These are phyloP conservation scores for Gossypium trilobum DNA, from an alignment of 441 rosid genomes.

Conservation along the genomic window DNA sequence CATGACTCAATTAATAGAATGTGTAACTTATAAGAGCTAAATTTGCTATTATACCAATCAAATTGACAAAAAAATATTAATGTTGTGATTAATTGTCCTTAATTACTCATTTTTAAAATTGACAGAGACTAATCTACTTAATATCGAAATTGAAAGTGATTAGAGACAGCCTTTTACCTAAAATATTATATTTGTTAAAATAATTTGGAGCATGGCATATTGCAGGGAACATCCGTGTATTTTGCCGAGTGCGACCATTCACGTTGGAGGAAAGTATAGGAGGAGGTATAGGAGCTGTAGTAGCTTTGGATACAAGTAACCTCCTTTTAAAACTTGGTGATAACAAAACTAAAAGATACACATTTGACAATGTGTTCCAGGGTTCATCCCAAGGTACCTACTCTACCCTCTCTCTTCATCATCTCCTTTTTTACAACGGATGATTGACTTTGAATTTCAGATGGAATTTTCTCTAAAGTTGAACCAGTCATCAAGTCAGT, in stretches of 20 bases:
- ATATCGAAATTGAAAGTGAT: too few relatives aligned
- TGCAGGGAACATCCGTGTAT: conserved; percentile 77
- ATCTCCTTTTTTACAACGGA: neutral
- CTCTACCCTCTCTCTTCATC: neutral
- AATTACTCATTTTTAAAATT: too few relatives aligned
- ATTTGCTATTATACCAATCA: too few relatives aligned
- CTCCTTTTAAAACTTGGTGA: conserved; percentile 35
- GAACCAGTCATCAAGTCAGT: conserved; percentile 69
- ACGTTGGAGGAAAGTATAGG: conserved; percentile 24
- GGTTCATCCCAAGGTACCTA: conserved; percentile 57
- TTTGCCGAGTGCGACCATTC: conserved; percentile 58
- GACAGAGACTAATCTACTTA: too few relatives aligned
- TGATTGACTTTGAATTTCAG: conserved; percentile 30
- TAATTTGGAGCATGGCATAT: neutral
- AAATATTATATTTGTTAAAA: neutral
- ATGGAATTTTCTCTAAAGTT: conserved; percentile 63
- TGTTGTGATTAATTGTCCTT: too few relatives aligned
- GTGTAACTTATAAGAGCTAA: too few relatives aligned
- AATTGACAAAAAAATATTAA: too few relatives aligned
- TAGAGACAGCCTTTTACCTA: too few relatives aligned
- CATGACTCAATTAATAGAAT: too few relatives aligned
- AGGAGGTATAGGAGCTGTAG: conserved; percentile 23
- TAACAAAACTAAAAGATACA: conserved; percentile 46
- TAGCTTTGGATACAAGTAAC: conserved; percentile 42
- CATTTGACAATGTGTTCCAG: conserved; percentile 55